These are phyloP conservation scores for Mortierella sp. DNA, from an alignment of 371 early-diverging fungal species.

Conservation along the genomic window DNA sequence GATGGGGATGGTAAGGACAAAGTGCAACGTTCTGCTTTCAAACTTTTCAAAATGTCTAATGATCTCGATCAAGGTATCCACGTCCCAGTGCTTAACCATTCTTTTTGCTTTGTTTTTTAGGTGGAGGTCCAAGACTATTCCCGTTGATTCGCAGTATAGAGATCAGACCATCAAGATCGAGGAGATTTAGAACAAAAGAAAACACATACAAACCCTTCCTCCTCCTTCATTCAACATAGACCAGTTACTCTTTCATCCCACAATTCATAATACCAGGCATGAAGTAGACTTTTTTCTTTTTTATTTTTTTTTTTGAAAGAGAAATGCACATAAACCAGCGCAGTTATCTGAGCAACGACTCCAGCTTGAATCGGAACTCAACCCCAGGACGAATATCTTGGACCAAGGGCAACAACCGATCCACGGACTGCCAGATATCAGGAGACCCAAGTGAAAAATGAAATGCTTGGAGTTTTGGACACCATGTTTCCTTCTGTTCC, in stretches of 20 bases:
- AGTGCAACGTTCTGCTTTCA: too few relatives aligned
- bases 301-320: too few relatives aligned
- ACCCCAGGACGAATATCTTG: slow-evolving; percentile 16
- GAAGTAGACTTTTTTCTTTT: too few relatives aligned
- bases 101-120: slow-evolving; percentile 11
- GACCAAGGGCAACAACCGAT: neutral
- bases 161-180: slow-evolving; percentile 39
- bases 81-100: too few relatives aligned
- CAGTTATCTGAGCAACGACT: too few relatives aligned
- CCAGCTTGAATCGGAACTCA: neutral
- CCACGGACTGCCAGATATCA: neutral
- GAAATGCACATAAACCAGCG: too few relatives aligned
- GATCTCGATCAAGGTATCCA: too few relatives aligned
- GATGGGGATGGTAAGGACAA: slow-evolving; percentile 49
- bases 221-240: too few relatives aligned
- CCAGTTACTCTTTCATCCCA: neutral
- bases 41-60: neutral
- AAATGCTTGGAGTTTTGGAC: slow-evolving; percentile 20
- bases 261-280: too few relatives aligned
- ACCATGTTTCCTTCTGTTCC: slow-evolving; percentile 1
- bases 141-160: slow-evolving; percentile 28
- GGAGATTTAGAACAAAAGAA: slow-evolving; percentile 22
- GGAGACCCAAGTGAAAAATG: neutral
- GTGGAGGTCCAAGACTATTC: slow-evolving; percentile 35
- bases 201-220: neutral